phyloP scores from a whole-genome alignment of 2,329 filamentous ascomycete genomes.

The Fusarium nisikadoi region DNA sequence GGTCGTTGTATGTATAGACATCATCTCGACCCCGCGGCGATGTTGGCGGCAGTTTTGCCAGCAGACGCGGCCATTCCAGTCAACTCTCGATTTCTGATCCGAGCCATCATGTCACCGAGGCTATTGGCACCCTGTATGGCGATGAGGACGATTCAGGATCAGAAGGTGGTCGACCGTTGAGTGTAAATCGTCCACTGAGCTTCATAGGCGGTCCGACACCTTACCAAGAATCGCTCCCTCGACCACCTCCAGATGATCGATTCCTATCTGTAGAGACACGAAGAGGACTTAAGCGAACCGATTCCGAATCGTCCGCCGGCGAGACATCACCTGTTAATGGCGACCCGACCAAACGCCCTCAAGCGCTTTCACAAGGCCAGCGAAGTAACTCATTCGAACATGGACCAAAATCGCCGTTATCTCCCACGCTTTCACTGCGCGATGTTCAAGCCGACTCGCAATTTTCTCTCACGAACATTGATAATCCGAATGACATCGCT shows the following conservation, averaged over 20 bases:
- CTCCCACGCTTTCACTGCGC: conserved; percentile 64
- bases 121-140: conserved; percentile 90
- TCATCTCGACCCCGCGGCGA: conserved; percentile 67
- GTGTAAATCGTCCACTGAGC: conserved; percentile 74
- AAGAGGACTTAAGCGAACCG: conserved; percentile 56
- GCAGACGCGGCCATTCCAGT: conserved; percentile 67
- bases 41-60: conserved; percentile 66
- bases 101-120: conserved; percentile 92
- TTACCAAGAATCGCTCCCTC: conserved; percentile 62
- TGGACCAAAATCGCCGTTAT: conserved; percentile 56
- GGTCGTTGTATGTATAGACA: conserved; percentile 55
- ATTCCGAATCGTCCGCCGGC: conserved; percentile 56
- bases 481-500: conserved; percentile 86
- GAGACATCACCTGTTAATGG: conserved; percentile 45
- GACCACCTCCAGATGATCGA: conserved; percentile 46
- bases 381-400: conserved; percentile 55
- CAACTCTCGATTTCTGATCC: conserved; percentile 82
- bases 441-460: conserved; percentile 69
- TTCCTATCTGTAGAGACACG: conserved; percentile 52
- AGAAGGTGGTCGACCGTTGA: conserved; percentile 71
- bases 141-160: conserved; percentile 74
- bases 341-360: conserved; percentile 54
- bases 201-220: conserved; percentile 69
- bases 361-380: conserved; percentile 56
- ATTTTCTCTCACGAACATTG: conserved; percentile 89